These are phyloP conservation scores for Colletotrichum orbiculare DNA, from an alignment of 2,329 filamentous ascomycete genomes.

Conservation along the genomic window DNA sequence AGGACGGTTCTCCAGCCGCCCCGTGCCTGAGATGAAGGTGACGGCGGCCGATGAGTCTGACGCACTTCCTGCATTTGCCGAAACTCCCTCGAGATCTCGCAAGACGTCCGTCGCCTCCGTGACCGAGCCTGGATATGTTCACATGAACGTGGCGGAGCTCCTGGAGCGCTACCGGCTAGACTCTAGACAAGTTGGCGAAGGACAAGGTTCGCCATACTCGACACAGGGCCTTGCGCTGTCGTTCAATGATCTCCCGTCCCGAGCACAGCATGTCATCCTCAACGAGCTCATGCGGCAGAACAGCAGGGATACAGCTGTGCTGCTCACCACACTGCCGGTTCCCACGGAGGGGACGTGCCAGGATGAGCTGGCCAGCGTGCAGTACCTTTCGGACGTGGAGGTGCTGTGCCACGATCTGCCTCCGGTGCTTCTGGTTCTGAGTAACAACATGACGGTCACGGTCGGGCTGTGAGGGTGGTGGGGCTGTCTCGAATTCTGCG, in stretches of 20 bases:
- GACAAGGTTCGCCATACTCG: conserved; percentile 59
- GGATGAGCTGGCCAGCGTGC: conserved; percentile 76
- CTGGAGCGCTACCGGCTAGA: conserved; percentile 52
- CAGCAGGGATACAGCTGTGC: conserved; percentile 77
- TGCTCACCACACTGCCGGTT: conserved; percentile 86
- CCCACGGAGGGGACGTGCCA: conserved; percentile 80
- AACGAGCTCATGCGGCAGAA: conserved; percentile 83
- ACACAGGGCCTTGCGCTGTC: conserved; percentile 75
- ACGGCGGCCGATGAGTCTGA: conserved; percentile 64
- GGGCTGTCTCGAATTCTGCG: conserved; percentile 28
- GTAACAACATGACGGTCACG: conserved; percentile 91
- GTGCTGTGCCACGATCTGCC: conserved; percentile 81
- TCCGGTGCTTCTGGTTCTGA: conserved; percentile 82
- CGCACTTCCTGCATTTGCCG: conserved; percentile 73
- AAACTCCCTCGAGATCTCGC: conserved; percentile 52
- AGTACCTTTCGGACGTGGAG: conserved; percentile 82
- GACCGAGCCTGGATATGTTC: conserved; percentile 47
- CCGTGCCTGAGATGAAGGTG: conserved; percentile 70
- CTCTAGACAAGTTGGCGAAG: conserved; percentile 34
- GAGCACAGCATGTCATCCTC: conserved; percentile 86
- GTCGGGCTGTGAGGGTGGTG: conserved; percentile 64
- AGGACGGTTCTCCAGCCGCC: conserved; percentile 70
- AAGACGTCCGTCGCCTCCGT: conserved; percentile 50
- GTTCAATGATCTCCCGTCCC: conserved; percentile 87
- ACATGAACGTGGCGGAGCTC: conserved; percentile 57